Conservation (phyloP, 2,329 filamentous ascomycete genomes). For the Parastagonospora nodorum region DNA sequence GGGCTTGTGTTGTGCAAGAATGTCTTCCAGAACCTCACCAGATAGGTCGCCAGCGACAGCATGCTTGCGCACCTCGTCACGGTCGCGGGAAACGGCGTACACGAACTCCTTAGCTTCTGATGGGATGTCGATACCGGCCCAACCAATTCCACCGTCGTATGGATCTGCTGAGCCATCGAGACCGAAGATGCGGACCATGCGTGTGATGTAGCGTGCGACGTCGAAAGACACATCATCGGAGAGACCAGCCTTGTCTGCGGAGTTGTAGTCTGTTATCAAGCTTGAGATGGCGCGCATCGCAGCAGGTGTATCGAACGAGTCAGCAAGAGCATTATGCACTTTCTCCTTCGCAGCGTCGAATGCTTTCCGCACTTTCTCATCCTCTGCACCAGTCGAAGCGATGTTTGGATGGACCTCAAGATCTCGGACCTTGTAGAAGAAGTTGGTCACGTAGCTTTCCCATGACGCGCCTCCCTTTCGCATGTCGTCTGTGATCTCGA, state of each 20-base stretch:
- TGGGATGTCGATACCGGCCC: slow-evolving; percentile 69
- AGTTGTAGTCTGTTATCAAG: slow-evolving; percentile 78
- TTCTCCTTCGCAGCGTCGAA: slow-evolving; percentile 61
- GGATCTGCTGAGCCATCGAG: slow-evolving; percentile 64
- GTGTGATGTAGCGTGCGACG: slow-evolving; percentile 78
- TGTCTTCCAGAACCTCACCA: slow-evolving; percentile 36
- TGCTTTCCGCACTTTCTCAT: slow-evolving; percentile 53
- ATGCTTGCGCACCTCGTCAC: slow-evolving; percentile 62
- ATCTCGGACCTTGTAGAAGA: slow-evolving; percentile 65
- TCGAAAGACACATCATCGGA: slow-evolving; percentile 55
- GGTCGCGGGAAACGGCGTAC: slow-evolving; percentile 62
- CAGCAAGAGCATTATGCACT: slow-evolving; percentile 70
- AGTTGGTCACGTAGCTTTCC: slow-evolving; percentile 79
- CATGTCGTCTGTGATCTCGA: slow-evolving; percentile 88
- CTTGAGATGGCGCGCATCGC: slow-evolving; percentile 80
- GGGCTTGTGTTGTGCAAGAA: slow-evolving; percentile 45
- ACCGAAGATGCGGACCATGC: slow-evolving; percentile 83
- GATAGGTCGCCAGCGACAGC: slow-evolving; percentile 55
- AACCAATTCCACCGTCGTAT: slow-evolving; percentile 59
- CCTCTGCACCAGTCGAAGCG: slow-evolving; percentile 33
- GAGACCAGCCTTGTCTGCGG: slow-evolving; percentile 46
- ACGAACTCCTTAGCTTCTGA: slow-evolving; percentile 63
- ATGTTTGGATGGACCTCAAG: slow-evolving; percentile 46
- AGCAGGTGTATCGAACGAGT: slow-evolving; percentile 85
- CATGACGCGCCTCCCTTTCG: slow-evolving; percentile 74